Evolutionary conservation across 2,329 filamentous ascomycete genomes (phyloP).

Genomic region (Talaromyces rugulosus): DNA sequence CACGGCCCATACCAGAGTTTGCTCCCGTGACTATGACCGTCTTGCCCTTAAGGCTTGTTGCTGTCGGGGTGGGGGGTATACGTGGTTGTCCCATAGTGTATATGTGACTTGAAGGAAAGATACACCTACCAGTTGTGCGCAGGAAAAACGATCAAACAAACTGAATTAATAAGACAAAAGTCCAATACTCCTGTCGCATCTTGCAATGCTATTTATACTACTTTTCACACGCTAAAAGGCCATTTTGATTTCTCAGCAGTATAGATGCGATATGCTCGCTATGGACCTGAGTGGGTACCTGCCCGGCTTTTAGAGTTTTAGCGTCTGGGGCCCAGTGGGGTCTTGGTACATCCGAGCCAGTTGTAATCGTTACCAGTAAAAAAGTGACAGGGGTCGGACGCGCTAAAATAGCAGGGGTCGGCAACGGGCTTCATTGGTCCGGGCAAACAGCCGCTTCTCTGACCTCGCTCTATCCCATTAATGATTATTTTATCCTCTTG

Average conservation of each 20-base stretch:
- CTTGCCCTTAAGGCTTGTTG: slow-evolving; percentile 23
- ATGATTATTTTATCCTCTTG: background rate
- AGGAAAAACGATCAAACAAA: too few relatives aligned
- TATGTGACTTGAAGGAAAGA: background rate
- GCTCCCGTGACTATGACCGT: slow-evolving; percentile 48
- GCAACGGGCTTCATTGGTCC: background rate
- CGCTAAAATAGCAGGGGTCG: background rate
- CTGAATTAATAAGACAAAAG: background rate
- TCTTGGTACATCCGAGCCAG: background rate
- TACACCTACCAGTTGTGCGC: too few relatives aligned
- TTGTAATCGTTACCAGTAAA: background rate
- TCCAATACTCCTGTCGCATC: background rate
- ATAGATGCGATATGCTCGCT: background rate
- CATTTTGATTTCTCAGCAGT: background rate
- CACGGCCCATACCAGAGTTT: slow-evolving; percentile 48
- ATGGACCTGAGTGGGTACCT: background rate
- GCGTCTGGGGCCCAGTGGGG: background rate
- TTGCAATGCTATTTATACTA: background rate
- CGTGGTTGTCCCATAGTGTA: background rate
- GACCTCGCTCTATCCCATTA: background rate
- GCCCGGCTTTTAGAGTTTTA: background rate
- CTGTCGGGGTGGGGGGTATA: slow-evolving; percentile 1
- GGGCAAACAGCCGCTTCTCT: background rate
- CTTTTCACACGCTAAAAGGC: background rate
- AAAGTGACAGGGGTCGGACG: background rate